These are phyloP conservation scores for Paraconiothyrium brasiliense DNA, from an alignment of 2,329 filamentous ascomycete species.

Conservation along the genomic window DNA sequence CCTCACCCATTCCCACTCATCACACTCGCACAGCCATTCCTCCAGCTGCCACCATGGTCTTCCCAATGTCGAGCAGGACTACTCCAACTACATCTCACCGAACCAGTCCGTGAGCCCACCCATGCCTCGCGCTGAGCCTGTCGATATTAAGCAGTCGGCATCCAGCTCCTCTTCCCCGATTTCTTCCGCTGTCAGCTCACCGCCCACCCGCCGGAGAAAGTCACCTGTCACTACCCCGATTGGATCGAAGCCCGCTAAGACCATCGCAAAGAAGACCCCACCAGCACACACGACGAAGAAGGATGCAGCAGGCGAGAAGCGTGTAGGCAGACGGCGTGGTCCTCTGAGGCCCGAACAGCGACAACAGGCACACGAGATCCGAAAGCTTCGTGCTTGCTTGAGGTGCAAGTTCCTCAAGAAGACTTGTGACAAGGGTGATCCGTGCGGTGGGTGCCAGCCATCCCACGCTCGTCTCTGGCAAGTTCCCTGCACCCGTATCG, in stretches of 20 bases:
- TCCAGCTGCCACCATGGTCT: constrained; percentile 41
- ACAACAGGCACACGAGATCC: constrained; percentile 95
- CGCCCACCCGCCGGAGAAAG: constrained; percentile 73
- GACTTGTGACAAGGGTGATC: constrained; percentile 97
- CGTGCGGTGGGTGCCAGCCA: constrained; percentile 92
- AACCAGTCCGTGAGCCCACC: constrained; percentile 71
- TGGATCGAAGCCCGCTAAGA: constrained; percentile 78
- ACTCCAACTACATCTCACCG: constrained; percentile 52
- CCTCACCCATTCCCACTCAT: constrained; percentile 37
- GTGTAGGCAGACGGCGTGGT: constrained; percentile 88
- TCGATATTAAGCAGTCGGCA: constrained; percentile 73
- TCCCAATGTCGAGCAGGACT: constrained; percentile 42
- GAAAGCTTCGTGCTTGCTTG: constrained; percentile 91
- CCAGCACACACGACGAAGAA: constrained; percentile 75
- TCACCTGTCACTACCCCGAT: constrained; percentile 67
- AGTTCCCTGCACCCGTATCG: constrained; percentile 95
- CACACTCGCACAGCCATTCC: constrained; percentile 37
- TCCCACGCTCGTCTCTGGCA: constrained; percentile 97
- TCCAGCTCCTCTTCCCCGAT: constrained; percentile 68
- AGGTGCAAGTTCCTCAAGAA: constrained; percentile 99
- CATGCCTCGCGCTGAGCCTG: constrained; percentile 71
- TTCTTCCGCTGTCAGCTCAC: constrained; percentile 61
- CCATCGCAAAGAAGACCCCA: constrained; percentile 77
- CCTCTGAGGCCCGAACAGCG: constrained; percentile 92
- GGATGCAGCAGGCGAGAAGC: constrained; percentile 82